Percentiles rank a stretch among this genome's conserved stretches.
phyloP scores from a whole-genome alignment of 2,329 filamentous ascomycete genomes.

The Xylaria polymorpha region DNA sequence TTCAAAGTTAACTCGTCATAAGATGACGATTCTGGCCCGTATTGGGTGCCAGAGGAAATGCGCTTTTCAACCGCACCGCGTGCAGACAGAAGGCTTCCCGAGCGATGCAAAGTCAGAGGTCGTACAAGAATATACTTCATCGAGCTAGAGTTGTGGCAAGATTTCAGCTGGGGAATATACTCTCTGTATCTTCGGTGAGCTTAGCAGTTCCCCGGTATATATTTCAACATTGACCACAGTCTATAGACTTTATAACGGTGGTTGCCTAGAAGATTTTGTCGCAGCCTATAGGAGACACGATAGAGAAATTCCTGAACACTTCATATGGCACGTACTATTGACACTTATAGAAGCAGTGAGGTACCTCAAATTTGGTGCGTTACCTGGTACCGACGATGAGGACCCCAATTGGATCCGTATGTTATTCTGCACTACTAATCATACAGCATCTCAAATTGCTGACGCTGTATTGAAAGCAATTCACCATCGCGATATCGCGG shows the following conservation, averaged over 20 bases:
- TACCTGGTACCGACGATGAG: constrained; percentile 10
- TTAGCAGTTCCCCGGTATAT: neutral
- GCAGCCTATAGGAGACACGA: rapidly evolving
- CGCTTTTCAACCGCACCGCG: neutral
- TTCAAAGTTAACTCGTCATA: neutral
- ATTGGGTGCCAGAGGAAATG: neutral
- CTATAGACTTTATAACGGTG: constrained; percentile 7
- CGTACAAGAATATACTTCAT: constrained; percentile 1
- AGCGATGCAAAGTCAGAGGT: neutral
- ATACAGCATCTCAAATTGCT: neutral
- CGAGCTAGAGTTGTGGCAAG: constrained; percentile 3
- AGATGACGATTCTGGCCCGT: neutral
- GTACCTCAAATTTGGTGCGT: constrained; percentile 8
- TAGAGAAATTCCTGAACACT: neutral
- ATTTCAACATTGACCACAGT: neutral
- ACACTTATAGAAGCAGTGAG: constrained; percentile 12
- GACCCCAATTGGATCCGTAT: neutral
- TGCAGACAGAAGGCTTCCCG: neutral
- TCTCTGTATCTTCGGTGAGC: neutral
- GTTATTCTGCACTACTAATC: neutral
- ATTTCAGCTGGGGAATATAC: neutral
- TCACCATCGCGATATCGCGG: constrained; percentile 1
- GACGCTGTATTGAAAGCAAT: neutral
- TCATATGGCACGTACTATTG: constrained; percentile 12
- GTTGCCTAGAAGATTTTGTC: neutral